phyloP scores from a whole-genome alignment of 345 rosid species.

The Orychophragmus violaceus region DNA sequence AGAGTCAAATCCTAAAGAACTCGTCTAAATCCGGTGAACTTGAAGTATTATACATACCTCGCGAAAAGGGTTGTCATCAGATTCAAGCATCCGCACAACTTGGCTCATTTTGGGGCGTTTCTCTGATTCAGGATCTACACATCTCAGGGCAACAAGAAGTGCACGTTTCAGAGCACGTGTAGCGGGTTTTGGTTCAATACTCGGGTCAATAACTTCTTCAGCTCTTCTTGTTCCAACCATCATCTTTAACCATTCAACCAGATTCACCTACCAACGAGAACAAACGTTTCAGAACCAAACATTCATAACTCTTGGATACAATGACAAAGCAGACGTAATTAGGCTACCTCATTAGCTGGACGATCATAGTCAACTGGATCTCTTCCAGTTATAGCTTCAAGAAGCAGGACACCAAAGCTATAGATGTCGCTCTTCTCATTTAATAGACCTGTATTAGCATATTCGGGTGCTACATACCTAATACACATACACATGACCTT shows the following conservation, averaged over 20 bases:
- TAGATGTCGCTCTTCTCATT: background rate
- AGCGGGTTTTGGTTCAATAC: constrained; percentile 61
- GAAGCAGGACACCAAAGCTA: background rate
- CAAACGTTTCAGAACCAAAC: background rate
- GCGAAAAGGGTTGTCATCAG: constrained; percentile 79
- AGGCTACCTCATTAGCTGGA: constrained; percentile 39
- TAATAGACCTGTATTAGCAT: background rate
- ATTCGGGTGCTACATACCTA: background rate
- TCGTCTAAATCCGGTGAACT: no score
- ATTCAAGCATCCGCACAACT: constrained; percentile 87
- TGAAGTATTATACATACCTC: no score
- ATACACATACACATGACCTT: background rate
- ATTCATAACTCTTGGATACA: no score
- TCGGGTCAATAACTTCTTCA: constrained; percentile 81
- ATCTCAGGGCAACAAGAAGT: constrained; percentile 76
- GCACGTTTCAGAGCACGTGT: constrained; percentile 73
- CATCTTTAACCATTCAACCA: constrained; percentile 93
- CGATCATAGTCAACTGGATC: background rate
- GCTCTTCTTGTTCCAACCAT: constrained; percentile 93
- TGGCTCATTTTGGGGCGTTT: constrained; percentile 95
- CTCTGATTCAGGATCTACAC: constrained; percentile 82
- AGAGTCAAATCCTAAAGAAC: no score
- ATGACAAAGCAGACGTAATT: no score
- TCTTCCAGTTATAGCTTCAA: background rate
- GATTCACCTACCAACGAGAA: constrained; percentile 57